Evolutionary conservation across 805 yeast genomes (phyloP).

Genomic region (Candida krabiensis): DNA sequence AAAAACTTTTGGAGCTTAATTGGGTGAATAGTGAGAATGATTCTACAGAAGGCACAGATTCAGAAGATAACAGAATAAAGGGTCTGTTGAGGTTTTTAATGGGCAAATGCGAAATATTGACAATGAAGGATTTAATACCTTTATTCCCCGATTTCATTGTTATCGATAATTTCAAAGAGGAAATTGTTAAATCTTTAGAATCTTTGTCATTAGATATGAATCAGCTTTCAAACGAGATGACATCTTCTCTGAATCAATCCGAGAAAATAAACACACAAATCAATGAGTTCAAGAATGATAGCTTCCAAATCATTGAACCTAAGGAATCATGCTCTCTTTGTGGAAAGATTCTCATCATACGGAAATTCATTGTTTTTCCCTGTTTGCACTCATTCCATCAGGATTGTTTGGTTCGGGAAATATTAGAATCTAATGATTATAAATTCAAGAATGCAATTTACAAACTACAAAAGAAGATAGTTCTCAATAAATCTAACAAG

Average conservation of each 20-base stretch:
- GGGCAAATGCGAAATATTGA: conserved; percentile 49
- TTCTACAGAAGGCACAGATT: conserved; percentile 24
- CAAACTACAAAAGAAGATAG: conserved; percentile 46
- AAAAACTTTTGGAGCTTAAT: conserved; percentile 15
- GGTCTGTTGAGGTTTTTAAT: conserved; percentile 36
- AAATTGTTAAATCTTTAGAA: conserved; percentile 77
- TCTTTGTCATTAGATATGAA: conserved; percentile 65
- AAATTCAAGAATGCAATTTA: conserved; percentile 62
- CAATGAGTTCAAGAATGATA: conserved; percentile 43
- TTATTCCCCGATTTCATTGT: conserved; percentile 81
- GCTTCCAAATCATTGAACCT: conserved; percentile 71
- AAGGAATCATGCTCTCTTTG: conserved; percentile 83
- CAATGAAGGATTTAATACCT: conserved; percentile 81
- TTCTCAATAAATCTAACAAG: conserved; percentile 35
- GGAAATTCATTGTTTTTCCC: conserved; percentile 80
- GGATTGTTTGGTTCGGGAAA: conserved; percentile 73
- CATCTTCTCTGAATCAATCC: conserved; percentile 61
- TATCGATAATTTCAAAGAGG: conserved; percentile 80
- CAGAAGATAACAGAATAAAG: conserved; percentile 32
- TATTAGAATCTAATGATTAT: conserved; percentile 64
- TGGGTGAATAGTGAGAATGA: conserved; percentile 9
- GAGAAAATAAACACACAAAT: conserved; percentile 62
- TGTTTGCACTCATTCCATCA: conserved; percentile 89
- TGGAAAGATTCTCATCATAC: conserved; percentile 62
- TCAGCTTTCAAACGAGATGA: conserved; percentile 71